A percentile compares a stretch with the other conserved stretches of the same genome.
Conservation (phyloP, 345 rosid genomes). For the Melaleuca alternifolia region DNA sequence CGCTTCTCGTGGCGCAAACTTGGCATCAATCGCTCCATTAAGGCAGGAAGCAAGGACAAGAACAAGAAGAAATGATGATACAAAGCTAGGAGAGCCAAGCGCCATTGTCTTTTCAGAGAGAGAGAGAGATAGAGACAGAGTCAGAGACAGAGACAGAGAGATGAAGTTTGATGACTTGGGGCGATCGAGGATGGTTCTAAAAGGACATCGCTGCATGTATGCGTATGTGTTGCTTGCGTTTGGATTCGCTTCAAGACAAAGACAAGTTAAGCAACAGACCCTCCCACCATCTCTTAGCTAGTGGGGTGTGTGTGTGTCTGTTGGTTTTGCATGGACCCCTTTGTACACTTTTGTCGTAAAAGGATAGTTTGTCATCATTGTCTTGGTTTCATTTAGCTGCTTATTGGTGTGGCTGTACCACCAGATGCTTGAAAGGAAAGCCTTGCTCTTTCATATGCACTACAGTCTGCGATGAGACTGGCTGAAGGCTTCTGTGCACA, state of each 20-base stretch:
- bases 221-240: neutral
- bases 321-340: neutral
- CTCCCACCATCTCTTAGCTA: neutral
- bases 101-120: constrained; percentile 2
- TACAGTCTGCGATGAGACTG: neutral
- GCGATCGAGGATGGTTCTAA: neutral
- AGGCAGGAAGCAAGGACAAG: neutral
- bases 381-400: neutral
- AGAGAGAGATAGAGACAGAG: neutral
- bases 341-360: neutral
- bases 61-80: neutral
- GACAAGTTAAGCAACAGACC: neutral
- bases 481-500: neutral
- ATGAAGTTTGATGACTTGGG: neutral
- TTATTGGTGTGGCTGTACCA: neutral
- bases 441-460: neutral
- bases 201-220: neutral
- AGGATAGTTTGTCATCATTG: neutral
- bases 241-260: neutral
- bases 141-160: neutral
- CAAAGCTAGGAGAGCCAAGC: neutral
- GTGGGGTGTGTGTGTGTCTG: neutral
- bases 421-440: neutral
- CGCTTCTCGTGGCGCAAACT: neutral
- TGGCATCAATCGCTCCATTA: neutral